Percentiles rank a stretch among this genome's conserved stretches.
phyloP scores from a whole-genome alignment of 495 filamentous ascomycete species.

The Xylaria bambusicola region DNA sequence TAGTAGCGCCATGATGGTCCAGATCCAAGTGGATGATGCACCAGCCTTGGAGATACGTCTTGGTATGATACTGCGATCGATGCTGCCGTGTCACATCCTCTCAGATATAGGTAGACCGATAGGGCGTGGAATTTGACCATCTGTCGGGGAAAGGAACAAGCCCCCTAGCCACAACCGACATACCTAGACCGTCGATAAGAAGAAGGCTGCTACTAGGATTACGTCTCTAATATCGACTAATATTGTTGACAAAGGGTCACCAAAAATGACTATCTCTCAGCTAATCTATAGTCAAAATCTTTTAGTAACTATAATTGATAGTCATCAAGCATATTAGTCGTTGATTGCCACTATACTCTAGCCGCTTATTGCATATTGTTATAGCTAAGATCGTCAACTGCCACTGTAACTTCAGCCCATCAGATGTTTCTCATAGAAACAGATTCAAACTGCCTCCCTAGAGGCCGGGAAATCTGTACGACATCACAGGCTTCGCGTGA shows the following conservation, averaged over 20 bases:
- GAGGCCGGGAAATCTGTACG: background rate
- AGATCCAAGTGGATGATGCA: background rate
- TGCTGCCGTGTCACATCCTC: constrained; percentile 4
- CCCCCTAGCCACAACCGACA: background rate
- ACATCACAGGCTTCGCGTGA: background rate
- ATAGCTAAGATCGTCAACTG: background rate
- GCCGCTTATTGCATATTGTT: background rate
- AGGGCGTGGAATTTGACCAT: background rate
- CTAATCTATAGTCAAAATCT: background rate
- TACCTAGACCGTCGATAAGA: constrained; percentile 3
- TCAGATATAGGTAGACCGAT: constrained; percentile 5
- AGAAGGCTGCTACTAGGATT: background rate
- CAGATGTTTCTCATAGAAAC: background rate
- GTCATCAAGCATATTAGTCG: background rate
- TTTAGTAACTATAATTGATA: background rate
- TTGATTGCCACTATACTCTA: background rate
- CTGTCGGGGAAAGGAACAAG: background rate
- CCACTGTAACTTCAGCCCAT: constrained; percentile 4
- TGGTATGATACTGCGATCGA: background rate
- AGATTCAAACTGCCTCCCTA: background rate
- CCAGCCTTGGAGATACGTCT: background rate
- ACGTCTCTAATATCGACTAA: background rate
- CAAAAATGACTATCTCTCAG: background rate
- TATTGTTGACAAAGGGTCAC: background rate
- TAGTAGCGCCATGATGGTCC: background rate